Percentiles rank a stretch among this genome's conserved stretches.
These are phyloP conservation scores for Dictyostelium firmibasis DNA, from an alignment of 78 protist species.

Conservation along the genomic window DNA sequence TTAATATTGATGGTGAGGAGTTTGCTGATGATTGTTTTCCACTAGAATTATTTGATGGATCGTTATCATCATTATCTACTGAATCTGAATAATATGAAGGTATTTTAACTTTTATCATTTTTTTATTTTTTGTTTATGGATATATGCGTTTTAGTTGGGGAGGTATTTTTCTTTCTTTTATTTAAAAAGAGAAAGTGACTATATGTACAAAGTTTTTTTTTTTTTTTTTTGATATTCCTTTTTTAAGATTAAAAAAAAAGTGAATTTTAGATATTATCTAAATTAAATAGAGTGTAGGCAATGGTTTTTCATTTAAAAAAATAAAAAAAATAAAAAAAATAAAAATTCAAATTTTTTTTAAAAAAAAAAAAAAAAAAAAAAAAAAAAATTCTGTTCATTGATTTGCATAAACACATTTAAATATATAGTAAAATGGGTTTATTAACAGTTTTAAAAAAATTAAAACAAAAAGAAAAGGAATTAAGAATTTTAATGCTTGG, in stretches of 20 bases:
- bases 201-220: background rate
- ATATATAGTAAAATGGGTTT: constrained; percentile 92
- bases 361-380: background rate
- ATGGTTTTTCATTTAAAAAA: background rate
- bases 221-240: background rate
- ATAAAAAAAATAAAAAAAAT: background rate
- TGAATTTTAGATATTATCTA: background rate
- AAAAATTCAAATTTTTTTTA: too few relatives aligned
- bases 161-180: background rate
- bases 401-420: background rate
- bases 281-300: background rate
- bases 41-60: background rate
- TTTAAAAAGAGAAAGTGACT: background rate
- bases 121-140: background rate
- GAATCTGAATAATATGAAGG: constrained; percentile 3
- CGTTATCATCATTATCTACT: background rate
- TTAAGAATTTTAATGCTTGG: constrained; percentile 98
- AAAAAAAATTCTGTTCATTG: background rate
- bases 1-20: background rate
- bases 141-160: background rate
- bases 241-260: background rate
- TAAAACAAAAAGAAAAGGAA: constrained; percentile 96
- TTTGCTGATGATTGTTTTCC: background rate
- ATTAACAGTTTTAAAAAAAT: constrained; percentile 94
- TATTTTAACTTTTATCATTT: constrained; percentile 11